These are phyloP conservation scores for Rubroboletus satanas DNA, from an alignment of 768 basidiomycete species.

Conservation along the genomic window DNA sequence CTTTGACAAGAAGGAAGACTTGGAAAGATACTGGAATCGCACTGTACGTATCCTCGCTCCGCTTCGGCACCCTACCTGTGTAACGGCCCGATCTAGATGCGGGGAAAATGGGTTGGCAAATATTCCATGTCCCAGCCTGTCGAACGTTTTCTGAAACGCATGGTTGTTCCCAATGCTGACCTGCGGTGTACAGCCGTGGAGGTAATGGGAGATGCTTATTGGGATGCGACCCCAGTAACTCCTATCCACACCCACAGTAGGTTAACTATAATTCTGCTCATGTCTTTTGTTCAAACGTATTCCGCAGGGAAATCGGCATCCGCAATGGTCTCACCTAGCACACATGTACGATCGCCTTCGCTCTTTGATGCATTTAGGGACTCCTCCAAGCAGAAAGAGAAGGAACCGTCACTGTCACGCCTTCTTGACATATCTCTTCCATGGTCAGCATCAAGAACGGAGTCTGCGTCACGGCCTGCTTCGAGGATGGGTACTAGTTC, in stretches of 20 bases:
- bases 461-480: constrained; percentile 13
- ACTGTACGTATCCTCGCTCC: constrained; percentile 47
- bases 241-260: constrained; percentile 39
- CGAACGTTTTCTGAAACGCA: constrained; percentile 67
- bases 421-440: constrained; percentile 35
- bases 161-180: constrained; percentile 82
- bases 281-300: background rate
- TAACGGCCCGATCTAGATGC: constrained; percentile 40
- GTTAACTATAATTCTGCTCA: constrained; percentile 24
- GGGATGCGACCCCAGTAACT: constrained; percentile 39
- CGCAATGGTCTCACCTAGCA: constrained; percentile 8
- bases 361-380: constrained; percentile 19
- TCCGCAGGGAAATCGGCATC: constrained; percentile 35
- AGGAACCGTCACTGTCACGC: constrained; percentile 26
- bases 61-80: background rate
- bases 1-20: constrained; percentile 71
- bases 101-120: constrained; percentile 80
- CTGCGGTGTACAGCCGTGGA: constrained; percentile 67
- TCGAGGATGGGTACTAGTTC: constrained; percentile 17
- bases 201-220: constrained; percentile 65
- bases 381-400: constrained; percentile 26
- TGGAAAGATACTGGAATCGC: constrained; percentile 83
- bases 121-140: constrained; percentile 57
- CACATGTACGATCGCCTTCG: constrained; percentile 17
- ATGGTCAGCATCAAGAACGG: constrained; percentile 26